Conservation (phyloP, 2,329 filamentous ascomycete genomes). For the Bipolaris zeicola region DNA sequence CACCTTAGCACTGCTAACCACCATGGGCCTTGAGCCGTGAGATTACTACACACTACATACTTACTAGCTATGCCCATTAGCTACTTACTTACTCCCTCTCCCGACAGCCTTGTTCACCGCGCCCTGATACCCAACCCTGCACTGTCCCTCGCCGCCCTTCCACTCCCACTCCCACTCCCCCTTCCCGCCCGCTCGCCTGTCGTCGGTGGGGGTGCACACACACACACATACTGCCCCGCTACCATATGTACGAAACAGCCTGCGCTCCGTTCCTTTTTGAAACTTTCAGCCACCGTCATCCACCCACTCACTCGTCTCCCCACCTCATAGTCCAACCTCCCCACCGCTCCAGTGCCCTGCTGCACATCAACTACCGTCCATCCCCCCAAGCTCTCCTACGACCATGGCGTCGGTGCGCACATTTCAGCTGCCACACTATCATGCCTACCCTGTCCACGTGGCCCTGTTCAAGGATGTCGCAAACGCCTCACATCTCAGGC, state of each 20-base stretch:
- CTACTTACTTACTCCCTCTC: neutral
- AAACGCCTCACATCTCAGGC: conserved; percentile 78
- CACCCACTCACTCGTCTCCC: too few species aligned
- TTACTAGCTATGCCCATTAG: neutral
- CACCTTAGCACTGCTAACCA: neutral
- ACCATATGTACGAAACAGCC: neutral
- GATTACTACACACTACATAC: conserved; percentile 4
- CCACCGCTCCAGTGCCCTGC: neutral
- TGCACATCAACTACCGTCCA: conserved; percentile 12
- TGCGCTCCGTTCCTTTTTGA: neutral
- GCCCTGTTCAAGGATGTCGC: conserved; percentile 76
- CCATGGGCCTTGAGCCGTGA: neutral
- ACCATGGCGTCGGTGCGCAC: conserved; percentile 65
- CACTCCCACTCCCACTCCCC: neutral
- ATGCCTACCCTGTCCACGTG: conserved; percentile 71
- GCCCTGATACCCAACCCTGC: neutral
- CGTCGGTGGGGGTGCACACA: neutral
- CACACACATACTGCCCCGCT: neutral
- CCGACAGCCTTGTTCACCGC: neutral
- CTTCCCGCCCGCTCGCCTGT: neutral
- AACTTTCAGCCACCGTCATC: neutral
- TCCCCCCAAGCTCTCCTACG: too few species aligned
- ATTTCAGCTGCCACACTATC: conserved; percentile 76
- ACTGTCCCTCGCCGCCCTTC: neutral
- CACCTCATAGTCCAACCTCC: conserved; percentile 1